Conservation (phyloP, 2,329 filamentous ascomycete species). For the Davidsoniella eucalypti region DNA sequence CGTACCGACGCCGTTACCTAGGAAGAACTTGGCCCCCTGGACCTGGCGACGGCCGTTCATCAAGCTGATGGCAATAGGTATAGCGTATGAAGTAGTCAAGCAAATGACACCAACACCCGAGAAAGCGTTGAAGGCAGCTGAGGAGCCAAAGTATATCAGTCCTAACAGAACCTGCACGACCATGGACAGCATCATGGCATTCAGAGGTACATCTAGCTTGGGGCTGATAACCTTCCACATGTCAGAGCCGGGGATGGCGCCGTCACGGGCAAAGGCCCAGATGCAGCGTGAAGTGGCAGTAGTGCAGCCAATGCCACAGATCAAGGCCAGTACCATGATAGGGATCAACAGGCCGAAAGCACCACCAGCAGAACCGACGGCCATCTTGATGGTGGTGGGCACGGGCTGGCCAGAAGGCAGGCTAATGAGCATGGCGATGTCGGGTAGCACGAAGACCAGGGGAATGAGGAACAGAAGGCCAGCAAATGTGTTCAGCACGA, state of each 20-base stretch:
- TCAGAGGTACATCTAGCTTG: conserved; percentile 47
- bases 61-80: conserved; percentile 48
- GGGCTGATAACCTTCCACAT: conserved; percentile 45
- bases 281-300: conserved; percentile 51
- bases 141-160: conserved; percentile 52
- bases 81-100: conserved; percentile 50
- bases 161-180: conserved; percentile 45
- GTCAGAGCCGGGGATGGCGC: conserved; percentile 47
- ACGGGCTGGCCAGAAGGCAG: conserved; percentile 44
- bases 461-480: conserved; percentile 54
- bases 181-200: conserved; percentile 59
- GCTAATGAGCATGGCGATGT: conserved; percentile 36
- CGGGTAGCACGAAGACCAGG: conserved; percentile 51
- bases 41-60: conserved; percentile 43
- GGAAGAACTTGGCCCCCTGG: conserved; percentile 38
- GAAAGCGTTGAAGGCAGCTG: conserved; percentile 56
- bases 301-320: conserved; percentile 54
- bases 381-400: conserved; percentile 45
- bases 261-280: conserved; percentile 56
- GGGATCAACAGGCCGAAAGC: conserved; percentile 47
- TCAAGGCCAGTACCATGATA: conserved; percentile 46
- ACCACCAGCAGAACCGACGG: conserved; percentile 42
- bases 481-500: conserved; percentile 48
- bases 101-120: conserved; percentile 54
- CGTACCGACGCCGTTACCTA: conserved; percentile 40